phyloP scores from a whole-genome alignment of 768 basidiomycete genomes.

The Leccinum subgranulosum region DNA sequence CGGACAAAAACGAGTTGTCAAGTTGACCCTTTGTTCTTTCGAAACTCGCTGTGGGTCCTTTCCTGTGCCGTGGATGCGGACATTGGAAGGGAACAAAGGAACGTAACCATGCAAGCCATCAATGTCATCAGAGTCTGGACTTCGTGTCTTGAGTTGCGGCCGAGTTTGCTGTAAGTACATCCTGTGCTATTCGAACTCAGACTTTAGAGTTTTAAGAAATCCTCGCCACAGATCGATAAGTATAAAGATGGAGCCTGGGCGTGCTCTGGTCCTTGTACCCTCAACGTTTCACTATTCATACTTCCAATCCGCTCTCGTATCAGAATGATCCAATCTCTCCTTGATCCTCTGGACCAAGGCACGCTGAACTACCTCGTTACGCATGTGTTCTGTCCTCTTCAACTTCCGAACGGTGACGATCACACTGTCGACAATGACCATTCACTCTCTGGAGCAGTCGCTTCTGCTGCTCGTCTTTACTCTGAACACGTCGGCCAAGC shows the following conservation, averaged over 20 bases:
- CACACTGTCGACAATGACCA: slow-evolving; percentile 21
- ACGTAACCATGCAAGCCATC: too few relatives aligned
- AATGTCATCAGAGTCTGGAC: too few relatives aligned
- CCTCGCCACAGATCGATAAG: not conserved
- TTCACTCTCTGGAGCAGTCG: slow-evolving; percentile 22
- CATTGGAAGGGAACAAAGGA: not conserved
- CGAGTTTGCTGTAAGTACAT: not conserved
- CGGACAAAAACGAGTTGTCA: not conserved
- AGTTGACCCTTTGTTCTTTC: not conserved
- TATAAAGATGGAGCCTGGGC: not conserved
- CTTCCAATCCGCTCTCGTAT: not conserved
- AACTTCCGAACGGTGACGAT: slow-evolving; percentile 35
- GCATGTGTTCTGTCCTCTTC: slow-evolving; percentile 38
- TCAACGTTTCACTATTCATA: not conserved
- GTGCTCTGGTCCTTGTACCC: not conserved
- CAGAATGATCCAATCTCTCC: not conserved
- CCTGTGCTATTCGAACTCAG: not conserved
- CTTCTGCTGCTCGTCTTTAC: slow-evolving; percentile 20
- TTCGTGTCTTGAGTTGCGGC: not conserved
- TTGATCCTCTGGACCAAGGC: not conserved
- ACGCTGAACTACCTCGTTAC: slow-evolving; percentile 27
- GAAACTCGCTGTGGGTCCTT: not conserved
- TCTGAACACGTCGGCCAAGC: not conserved
- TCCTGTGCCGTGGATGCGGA: not conserved
- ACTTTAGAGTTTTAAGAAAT: not conserved